Percentiles rank a stretch among this genome's conserved stretches.
These are phyloP conservation scores for Colletotrichum destructivum DNA, from an alignment of 2,329 filamentous ascomycete species.

Conservation along the genomic window DNA sequence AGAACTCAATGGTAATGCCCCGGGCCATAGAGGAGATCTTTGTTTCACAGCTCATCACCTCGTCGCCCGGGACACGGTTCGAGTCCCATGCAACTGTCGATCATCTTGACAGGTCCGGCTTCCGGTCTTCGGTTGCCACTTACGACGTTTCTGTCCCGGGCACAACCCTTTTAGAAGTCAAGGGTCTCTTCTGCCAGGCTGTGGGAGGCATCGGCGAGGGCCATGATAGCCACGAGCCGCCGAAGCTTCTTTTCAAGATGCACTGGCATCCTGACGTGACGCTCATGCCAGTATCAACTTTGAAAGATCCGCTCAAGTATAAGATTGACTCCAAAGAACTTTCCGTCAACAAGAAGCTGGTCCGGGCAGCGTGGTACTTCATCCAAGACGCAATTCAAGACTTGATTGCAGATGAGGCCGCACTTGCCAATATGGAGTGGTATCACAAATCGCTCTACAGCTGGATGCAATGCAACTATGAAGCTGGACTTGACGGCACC, in stretches of 20 bases:
- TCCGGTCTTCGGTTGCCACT: conserved; percentile 8
- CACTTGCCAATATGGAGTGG: conserved; percentile 16
- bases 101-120: conserved; percentile 6
- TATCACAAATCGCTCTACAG: conserved; percentile 26
- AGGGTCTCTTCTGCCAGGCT: conserved; percentile 29
- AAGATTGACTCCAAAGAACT: background rate
- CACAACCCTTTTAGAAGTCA: conserved; percentile 5
- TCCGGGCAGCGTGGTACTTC: conserved; percentile 25
- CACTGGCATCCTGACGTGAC: conserved; percentile 31
- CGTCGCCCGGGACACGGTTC: background rate
- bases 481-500: conserved; percentile 12
- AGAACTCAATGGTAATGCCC: conserved; percentile 28
- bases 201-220: background rate
- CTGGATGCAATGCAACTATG: conserved; percentile 29
- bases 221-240: background rate
- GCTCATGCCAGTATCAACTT: conserved; percentile 6
- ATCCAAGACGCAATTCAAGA: conserved; percentile 26
- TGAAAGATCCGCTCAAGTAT: conserved; percentile 3
- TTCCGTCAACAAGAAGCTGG: conserved; percentile 19
- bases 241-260: conserved; percentile 33
- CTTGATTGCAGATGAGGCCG: conserved; percentile 1
- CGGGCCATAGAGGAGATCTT: conserved; percentile 52
- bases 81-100: conserved; percentile 14
- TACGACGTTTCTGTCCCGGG: background rate
- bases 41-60: conserved; percentile 45